Evolutionary conservation across 345 rosid species (phyloP).

Genomic region (Salix udensis): DNA sequence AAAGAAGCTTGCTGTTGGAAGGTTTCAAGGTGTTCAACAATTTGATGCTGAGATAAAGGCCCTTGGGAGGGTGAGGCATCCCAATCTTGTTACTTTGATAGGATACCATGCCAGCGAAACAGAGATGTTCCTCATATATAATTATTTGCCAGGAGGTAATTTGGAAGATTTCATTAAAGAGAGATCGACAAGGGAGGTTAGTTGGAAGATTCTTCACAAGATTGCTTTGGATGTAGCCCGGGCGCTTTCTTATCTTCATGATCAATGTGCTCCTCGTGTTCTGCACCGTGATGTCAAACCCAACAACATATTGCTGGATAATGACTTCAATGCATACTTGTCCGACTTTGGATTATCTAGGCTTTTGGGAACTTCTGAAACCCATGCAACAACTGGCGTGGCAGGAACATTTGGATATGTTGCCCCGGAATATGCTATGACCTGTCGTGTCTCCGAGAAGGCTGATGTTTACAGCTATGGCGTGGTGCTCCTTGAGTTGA

Average conservation of each 20-base stretch:
- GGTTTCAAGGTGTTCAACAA: slow-evolving; percentile 33
- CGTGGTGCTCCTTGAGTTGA: slow-evolving; percentile 39
- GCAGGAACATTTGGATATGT: slow-evolving; percentile 38
- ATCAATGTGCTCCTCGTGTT: slow-evolving; percentile 30
- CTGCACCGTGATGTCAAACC: slow-evolving; percentile 42
- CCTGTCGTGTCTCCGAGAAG: slow-evolving; percentile 33
- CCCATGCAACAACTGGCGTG: slow-evolving; percentile 37
- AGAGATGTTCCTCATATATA: slow-evolving; percentile 38
- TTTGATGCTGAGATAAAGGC: slow-evolving; percentile 36
- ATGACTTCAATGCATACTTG: slow-evolving; percentile 31
- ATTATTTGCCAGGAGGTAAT: slow-evolving; percentile 38
- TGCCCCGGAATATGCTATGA: slow-evolving; percentile 34
- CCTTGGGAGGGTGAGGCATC: slow-evolving; percentile 32
- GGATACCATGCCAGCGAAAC: slow-evolving; percentile 38
- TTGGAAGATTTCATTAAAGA: slow-evolving; percentile 33
- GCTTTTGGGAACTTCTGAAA: slow-evolving; percentile 36
- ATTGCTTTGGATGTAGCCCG: slow-evolving; percentile 36
- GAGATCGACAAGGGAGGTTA: slow-evolving; percentile 17
- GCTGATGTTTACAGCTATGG: slow-evolving; percentile 43
- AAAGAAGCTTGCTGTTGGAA: slow-evolving; percentile 34
- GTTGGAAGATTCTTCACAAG: slow-evolving; percentile 37
- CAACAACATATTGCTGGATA: slow-evolving; percentile 34
- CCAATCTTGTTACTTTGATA: slow-evolving; percentile 35
- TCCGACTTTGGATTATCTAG: slow-evolving; percentile 39
- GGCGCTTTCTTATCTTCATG: slow-evolving; percentile 33